Evolutionary conservation across 768 basidiomycete genomes (phyloP).

Genomic region (Postia placenta): DNA sequence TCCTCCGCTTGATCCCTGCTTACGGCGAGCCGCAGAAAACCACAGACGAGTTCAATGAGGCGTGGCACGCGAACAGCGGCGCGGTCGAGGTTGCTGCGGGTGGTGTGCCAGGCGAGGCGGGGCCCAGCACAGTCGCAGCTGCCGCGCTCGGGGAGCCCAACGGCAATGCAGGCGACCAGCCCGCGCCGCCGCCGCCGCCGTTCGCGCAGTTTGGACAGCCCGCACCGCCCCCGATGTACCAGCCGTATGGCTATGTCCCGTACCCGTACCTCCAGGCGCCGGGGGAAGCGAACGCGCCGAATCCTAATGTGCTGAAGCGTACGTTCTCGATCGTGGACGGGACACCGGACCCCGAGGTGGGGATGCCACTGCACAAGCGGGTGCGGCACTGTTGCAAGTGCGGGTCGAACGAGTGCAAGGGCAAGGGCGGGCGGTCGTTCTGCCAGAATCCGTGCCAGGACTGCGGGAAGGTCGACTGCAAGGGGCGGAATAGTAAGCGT

Average conservation of each 20-base stretch:
- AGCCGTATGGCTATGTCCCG: slow-evolving; percentile 17
- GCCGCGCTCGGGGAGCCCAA: neutral
- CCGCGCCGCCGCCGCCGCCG: slow-evolving; percentile 6
- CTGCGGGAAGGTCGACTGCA: slow-evolving; percentile 76
- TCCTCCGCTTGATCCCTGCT: slow-evolving; percentile 29
- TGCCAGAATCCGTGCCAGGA: slow-evolving; percentile 75
- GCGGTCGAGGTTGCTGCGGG: slow-evolving; percentile 21
- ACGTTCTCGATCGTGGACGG: slow-evolving; percentile 22
- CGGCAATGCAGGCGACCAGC: slow-evolving; percentile 5
- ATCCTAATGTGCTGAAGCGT: slow-evolving; percentile 17
- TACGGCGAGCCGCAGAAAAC: slow-evolving; percentile 4
- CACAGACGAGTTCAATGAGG: slow-evolving; percentile 49
- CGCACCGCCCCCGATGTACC: slow-evolving; percentile 13
- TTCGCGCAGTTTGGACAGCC: slow-evolving; percentile 9
- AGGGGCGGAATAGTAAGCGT: slow-evolving; percentile 69
- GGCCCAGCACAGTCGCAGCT: slow-evolving; percentile 11
- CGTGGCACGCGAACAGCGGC: slow-evolving; percentile 57
- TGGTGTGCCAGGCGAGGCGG: slow-evolving; percentile 20
- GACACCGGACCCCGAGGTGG: slow-evolving; percentile 13
- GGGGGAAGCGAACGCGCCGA: slow-evolving; percentile 6
- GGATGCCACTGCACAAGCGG: slow-evolving; percentile 40
- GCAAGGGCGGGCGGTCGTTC: slow-evolving; percentile 71
- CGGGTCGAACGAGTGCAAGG: slow-evolving; percentile 75
- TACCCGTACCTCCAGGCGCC: slow-evolving; percentile 17
- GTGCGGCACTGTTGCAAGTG: slow-evolving; percentile 82